A percentile compares a stretch with the other conserved stretches of the same genome.
These are phyloP conservation scores for Pythium aquatile DNA, from an alignment of 352 stramenopile species.

Conservation along the genomic window DNA sequence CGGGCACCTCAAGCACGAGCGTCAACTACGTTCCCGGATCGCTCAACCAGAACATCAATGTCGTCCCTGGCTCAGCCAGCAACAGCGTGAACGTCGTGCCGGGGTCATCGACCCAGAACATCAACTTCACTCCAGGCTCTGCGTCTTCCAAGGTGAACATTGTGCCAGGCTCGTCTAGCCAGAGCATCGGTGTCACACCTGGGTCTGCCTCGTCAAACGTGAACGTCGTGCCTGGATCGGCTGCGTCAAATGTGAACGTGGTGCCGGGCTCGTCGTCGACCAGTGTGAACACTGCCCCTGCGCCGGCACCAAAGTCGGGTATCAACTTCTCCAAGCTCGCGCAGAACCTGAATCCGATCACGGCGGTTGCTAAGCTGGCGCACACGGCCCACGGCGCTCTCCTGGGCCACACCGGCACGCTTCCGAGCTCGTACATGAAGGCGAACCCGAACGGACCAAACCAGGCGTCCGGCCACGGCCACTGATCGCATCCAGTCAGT, in stretches of 20 bases:
- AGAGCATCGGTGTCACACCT: not conserved
- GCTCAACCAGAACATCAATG: conserved; percentile 1
- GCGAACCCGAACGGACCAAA: not conserved
- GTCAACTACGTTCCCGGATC: not conserved
- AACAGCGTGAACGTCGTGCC: conserved; percentile 8
- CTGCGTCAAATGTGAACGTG: too few species aligned
- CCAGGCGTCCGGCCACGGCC: not conserved
- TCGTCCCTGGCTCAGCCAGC: conserved; percentile 1
- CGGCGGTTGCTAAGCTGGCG: conserved; percentile 11
- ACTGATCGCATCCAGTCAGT: too few species aligned
- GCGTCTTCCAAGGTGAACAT: not conserved
- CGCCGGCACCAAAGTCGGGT: too few species aligned
- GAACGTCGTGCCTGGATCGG: too few species aligned
- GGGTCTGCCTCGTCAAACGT: not conserved
- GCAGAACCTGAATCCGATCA: conserved; percentile 4
- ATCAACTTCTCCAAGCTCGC: too few species aligned
- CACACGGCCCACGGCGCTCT: conserved; percentile 12
- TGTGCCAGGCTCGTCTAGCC: not conserved
- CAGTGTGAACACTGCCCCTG: too few species aligned
- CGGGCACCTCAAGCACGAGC: not conserved
- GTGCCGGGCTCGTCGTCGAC: too few species aligned
- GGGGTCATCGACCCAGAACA: not conserved
- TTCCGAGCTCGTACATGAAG: conserved; percentile 18
- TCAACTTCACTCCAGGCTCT: too few species aligned
- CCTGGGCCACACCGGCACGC: conserved; percentile 15